Conservation (phyloP, 768 basidiomycete species). For the Cystoderma amianthinum region DNA sequence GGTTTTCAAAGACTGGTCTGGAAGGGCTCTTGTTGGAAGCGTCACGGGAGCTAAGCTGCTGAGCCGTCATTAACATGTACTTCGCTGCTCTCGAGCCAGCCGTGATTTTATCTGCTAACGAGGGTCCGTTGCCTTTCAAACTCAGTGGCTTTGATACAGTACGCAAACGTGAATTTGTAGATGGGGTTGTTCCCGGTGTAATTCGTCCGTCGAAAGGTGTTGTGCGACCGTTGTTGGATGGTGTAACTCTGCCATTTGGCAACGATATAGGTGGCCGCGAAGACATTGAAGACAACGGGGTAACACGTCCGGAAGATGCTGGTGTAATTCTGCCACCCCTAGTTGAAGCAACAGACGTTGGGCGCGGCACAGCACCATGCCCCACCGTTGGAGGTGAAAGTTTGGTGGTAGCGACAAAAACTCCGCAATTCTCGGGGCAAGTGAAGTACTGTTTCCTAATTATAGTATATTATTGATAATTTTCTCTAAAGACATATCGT, state of each 20-base stretch:
- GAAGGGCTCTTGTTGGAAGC: not conserved
- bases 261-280: constrained; percentile 24
- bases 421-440: constrained; percentile 82
- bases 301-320: constrained; percentile 42
- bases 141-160: constrained; percentile 23
- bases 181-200: constrained; percentile 30
- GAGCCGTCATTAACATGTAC: constrained; percentile 80
- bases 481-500: constrained; percentile 2
- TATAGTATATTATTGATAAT: constrained; percentile 6
- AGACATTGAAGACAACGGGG: constrained; percentile 34
- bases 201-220: constrained; percentile 37
- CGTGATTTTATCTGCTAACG: constrained; percentile 48
- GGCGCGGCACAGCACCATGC: constrained; percentile 41
- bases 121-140: constrained; percentile 19
- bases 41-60: constrained; percentile 57
- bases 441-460: constrained; percentile 75
- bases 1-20: not conserved
- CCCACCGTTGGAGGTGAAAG: constrained; percentile 74
- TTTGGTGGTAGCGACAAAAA: constrained; percentile 82
- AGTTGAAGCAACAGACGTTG: constrained; percentile 77
- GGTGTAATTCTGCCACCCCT: constrained; percentile 58
- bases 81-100: constrained; percentile 81
- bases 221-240: constrained; percentile 37
- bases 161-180: constrained; percentile 21
- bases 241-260: constrained; percentile 31